Evolutionary conservation across 805 yeast species (phyloP).

Genomic region (Torulaspora maleeae): DNA sequence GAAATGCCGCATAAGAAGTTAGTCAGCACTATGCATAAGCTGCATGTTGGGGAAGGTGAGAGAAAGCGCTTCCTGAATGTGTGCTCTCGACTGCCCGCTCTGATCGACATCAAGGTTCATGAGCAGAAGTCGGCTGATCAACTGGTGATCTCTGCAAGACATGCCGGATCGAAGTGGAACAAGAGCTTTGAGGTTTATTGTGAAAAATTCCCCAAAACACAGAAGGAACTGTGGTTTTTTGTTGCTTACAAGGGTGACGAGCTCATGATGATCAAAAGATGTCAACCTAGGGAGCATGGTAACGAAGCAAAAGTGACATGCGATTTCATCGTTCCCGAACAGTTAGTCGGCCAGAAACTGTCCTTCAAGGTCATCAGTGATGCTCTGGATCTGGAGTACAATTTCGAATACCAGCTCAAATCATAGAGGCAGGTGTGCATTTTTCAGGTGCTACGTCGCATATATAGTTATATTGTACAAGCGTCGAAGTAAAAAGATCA

Average conservation of each 20-base stretch:
- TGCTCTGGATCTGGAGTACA: constrained; percentile 55
- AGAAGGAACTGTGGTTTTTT: constrained; percentile 90
- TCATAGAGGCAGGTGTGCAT: background rate
- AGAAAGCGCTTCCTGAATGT: constrained; percentile 48
- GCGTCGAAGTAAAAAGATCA: constrained; percentile 12
- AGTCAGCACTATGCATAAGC: constrained; percentile 11
- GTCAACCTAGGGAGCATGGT: constrained; percentile 49
- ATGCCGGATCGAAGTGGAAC: constrained; percentile 44
- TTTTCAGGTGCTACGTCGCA: background rate
- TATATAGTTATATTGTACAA: background rate
- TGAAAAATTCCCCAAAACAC: constrained; percentile 83
- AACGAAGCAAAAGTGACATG: constrained; percentile 36
- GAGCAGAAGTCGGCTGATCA: constrained; percentile 36
- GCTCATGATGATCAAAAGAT: constrained; percentile 65
- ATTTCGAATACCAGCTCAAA: constrained; percentile 18
- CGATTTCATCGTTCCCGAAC: constrained; percentile 47
- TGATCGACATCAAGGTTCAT: constrained; percentile 41
- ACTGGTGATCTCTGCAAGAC: constrained; percentile 47
- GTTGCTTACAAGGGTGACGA: constrained; percentile 52
- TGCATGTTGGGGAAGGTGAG: constrained; percentile 40
- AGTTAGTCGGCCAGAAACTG: constrained; percentile 43
- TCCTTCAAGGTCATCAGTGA: constrained; percentile 56
- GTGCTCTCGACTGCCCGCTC: constrained; percentile 56
- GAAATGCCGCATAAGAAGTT: constrained; percentile 36
- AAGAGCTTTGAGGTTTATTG: constrained; percentile 64